Evolutionary conservation across 108 stramenopile species (phyloP).

Genomic region (Cyclotella sp.): DNA sequence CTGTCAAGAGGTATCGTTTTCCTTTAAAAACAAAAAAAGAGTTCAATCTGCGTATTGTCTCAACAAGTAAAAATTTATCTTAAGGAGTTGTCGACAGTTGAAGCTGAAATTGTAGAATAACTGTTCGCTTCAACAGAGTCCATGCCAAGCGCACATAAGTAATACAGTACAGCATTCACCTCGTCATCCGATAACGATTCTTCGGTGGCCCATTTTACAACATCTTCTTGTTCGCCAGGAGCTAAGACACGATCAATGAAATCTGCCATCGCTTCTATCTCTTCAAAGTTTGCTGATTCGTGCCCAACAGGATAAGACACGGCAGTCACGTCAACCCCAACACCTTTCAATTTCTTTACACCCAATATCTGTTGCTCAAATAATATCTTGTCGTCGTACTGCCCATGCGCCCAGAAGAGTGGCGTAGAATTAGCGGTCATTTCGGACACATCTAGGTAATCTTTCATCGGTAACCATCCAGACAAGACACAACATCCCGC

Average conservation of each 20-base stretch:
- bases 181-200: conserved; percentile 26
- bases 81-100: too few relatives aligned
- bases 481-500: conserved; percentile 48
- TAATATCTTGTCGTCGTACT: conserved; percentile 54
- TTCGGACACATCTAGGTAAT: conserved; percentile 43
- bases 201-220: conserved; percentile 12
- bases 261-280: conserved; percentile 48
- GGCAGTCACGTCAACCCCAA: conserved; percentile 49
- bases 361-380: conserved; percentile 56
- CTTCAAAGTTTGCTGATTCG: conserved; percentile 49
- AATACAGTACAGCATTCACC: conserved; percentile 42
- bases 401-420: conserved; percentile 56
- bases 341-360: conserved; percentile 43
- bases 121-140: neutral
- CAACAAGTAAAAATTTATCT: too few relatives aligned
- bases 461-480: conserved; percentile 56
- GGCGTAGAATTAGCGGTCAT: conserved; percentile 41
- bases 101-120: too few relatives aligned
- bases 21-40: too few relatives aligned
- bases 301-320: conserved; percentile 48
- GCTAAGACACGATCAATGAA: conserved; percentile 42
- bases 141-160: conserved; percentile 41
- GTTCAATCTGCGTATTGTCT: too few relatives aligned
- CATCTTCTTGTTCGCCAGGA: conserved; percentile 7
- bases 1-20: too few relatives aligned